Evolutionary conservation across 108 stramenopile genomes (phyloP), one percentile per base, ranked within the genome.

Genomic region (Asterionellopsis glacialis): DNA sequence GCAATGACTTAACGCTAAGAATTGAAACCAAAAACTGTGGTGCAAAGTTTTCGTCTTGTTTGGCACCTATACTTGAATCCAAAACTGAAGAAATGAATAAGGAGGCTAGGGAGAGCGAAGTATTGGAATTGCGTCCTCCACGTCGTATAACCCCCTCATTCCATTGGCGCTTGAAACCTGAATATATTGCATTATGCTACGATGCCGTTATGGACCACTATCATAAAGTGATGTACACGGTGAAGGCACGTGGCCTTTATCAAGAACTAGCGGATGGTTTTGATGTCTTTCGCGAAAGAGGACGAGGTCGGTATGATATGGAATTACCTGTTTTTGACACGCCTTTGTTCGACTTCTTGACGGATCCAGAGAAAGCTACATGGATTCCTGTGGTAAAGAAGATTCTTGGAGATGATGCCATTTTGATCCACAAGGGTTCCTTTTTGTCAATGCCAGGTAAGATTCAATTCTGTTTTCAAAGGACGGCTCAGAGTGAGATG

Each of bases 231-330:
- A 88, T 94, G 85, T 56, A 73, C 51, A 94, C 93, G 0, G 93
- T 94, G 38, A 85, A 83, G 67, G 77, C 80, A 0, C 74, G 84
- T 39, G 81, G 76, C 19, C 75, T 94, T 41, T 53, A 71, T 44
- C 70, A 77, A 57, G 93, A 94, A 55, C 80, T 94, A 13, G 65
- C 81, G 11, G 89, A 87, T 73, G 93, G 93, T 18, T 94, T 94
- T 63, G 93, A 94, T 61, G 81, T 94, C 1, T 64, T 90, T 21
- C 68, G 93, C n/a, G 93, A 94, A 62, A 73, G 93, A 40, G 93
- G 93, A 21, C 74, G 79, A 23, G 93, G 89, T 41, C 72, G 93
- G 26, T 94, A 74, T 65, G 93, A 94, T 57, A 88, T 94, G 89
- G 87, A 88, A 57, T 55, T 90, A 6, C 68, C 81, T 15, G 80